A percentile compares a stretch with the other conserved stretches of the same genome.
Conservation (phyloP, 345 rosid genomes). For the Corchorus capsularis region DNA sequence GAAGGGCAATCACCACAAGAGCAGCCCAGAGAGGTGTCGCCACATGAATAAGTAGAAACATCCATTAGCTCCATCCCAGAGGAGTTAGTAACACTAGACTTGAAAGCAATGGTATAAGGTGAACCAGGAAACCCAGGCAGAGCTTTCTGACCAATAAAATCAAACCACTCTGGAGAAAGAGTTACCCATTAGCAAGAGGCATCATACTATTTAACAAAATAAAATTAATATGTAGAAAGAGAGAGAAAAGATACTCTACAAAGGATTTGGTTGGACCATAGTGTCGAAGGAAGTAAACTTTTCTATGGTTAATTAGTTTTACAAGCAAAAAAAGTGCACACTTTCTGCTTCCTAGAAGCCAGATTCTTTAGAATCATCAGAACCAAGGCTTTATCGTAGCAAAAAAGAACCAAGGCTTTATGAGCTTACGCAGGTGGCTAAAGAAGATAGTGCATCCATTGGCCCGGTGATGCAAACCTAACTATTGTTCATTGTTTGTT, state of each 20-base stretch:
- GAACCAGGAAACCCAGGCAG: conserved; percentile 79
- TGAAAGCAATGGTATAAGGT: conserved; percentile 82
- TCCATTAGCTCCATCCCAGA: conserved; percentile 82
- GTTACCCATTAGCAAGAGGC: neutral
- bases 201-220: neutral
- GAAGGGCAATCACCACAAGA: conserved; percentile 98
- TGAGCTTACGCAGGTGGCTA: neutral
- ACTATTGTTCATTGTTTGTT: neutral
- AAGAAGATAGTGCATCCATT: conserved; percentile 5
- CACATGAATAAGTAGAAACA: conserved; percentile 79
- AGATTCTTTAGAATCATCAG: neutral
- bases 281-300: conserved; percentile 4
- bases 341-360: neutral
- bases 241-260: neutral
- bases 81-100: conserved; percentile 48
- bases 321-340: neutral
- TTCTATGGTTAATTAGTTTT: neutral
- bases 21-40: conserved; percentile 86
- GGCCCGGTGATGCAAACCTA: neutral
- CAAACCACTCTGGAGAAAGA: conserved; percentile 77
- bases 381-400: neutral
- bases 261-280: neutral
- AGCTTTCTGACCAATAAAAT: conserved; percentile 86
- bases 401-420: neutral
- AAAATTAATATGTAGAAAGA: neutral